These are phyloP conservation scores for Glycyrrhiza uralensis DNA, from an alignment of 306 rosid species.

Conservation along the genomic window DNA sequence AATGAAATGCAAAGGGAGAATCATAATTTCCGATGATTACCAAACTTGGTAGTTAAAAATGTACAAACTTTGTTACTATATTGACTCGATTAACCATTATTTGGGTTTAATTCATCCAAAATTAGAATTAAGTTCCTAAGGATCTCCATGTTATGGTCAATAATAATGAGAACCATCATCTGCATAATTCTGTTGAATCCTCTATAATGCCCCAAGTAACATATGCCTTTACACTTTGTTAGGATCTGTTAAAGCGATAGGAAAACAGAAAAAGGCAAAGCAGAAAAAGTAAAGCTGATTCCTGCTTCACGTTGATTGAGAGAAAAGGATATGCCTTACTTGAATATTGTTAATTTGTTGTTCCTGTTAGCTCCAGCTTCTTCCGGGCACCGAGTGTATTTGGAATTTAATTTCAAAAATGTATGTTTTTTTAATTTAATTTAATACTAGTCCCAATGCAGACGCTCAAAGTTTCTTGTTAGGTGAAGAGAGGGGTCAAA, in stretches of 20 bases:
- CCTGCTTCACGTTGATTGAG: slow-evolving; percentile 47
- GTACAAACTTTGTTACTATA: neutral
- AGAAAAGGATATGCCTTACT: slow-evolving; percentile 48
- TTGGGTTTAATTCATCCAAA: slow-evolving; percentile 6
- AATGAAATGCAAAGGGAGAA: slow-evolving; percentile 16
- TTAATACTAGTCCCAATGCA: slow-evolving; percentile 12
- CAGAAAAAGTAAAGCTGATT: slow-evolving; percentile 46
- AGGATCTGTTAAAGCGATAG: slow-evolving; percentile 51
- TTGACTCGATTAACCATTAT: neutral
- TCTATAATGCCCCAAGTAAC: neutral
- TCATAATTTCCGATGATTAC: neutral
- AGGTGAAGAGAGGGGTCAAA: slow-evolving; percentile 26
- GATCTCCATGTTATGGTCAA: no score
- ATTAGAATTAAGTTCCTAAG: neutral
- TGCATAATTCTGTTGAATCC: slow-evolving; percentile 28
- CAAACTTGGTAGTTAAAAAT: neutral
- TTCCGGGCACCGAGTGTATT: slow-evolving; percentile 30
- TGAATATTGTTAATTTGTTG: slow-evolving; percentile 6
- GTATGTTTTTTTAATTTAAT: slow-evolving; percentile 20
- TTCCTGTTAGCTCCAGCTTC: slow-evolving; percentile 38
- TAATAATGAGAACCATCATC: neutral
- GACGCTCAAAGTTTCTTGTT: slow-evolving; percentile 14
- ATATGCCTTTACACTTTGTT: slow-evolving; percentile 50
- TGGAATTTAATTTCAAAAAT: slow-evolving; percentile 26
- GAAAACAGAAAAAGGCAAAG: slow-evolving; percentile 31